These are phyloP conservation scores for Colletotrichum orchidophilum DNA, from an alignment of 2,329 filamentous ascomycete genomes.

Conservation along the genomic window DNA sequence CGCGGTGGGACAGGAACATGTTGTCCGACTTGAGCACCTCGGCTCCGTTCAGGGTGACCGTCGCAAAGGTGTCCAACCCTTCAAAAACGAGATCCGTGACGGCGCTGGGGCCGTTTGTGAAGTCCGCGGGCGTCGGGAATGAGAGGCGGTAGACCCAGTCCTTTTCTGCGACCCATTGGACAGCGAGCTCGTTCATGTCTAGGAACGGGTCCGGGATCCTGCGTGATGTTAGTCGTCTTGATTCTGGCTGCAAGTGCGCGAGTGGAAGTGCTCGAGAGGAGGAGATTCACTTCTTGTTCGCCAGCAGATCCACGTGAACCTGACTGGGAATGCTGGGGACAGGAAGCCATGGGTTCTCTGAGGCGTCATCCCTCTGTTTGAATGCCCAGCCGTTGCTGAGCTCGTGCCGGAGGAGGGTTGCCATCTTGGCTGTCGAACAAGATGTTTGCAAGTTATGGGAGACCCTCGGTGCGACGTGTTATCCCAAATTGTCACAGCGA, in stretches of 20 bases:
- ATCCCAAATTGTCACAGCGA: neutral
- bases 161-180: conserved; percentile 70
- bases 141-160: conserved; percentile 65
- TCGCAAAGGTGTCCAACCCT: conserved; percentile 72
- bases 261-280: neutral
- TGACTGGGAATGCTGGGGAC: conserved; percentile 47
- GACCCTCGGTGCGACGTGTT: too few relatives aligned
- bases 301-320: conserved; percentile 49
- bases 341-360: conserved; percentile 43
- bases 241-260: neutral
- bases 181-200: conserved; percentile 68
- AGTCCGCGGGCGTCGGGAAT: conserved; percentile 40
- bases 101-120: neutral
- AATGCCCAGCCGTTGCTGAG: conserved; percentile 40
- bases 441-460: neutral
- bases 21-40: conserved; percentile 66
- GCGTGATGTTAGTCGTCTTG: neutral
- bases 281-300: conserved; percentile 43
- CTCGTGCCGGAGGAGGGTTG: neutral
- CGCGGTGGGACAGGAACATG: conserved; percentile 69
- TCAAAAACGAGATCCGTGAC: conserved; percentile 65
- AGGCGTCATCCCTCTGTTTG: conserved; percentile 38
- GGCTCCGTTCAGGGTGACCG: conserved; percentile 62
- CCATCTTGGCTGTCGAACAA: neutral
- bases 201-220: conserved; percentile 66